phyloP scores from a whole-genome alignment of 768 basidiomycete species.

The Pulveroboletus sp. region DNA sequence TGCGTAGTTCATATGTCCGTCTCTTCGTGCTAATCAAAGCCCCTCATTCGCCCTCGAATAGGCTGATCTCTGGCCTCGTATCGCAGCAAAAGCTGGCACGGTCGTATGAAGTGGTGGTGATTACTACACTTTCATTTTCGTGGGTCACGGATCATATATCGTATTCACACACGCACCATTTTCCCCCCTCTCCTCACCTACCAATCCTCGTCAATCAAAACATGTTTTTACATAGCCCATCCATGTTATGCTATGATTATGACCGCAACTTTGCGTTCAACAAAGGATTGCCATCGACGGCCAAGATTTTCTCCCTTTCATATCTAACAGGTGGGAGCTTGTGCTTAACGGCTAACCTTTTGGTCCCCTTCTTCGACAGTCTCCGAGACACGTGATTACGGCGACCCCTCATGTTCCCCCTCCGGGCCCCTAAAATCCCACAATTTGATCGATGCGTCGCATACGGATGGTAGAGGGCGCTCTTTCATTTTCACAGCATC shows the following conservation, averaged over 20 bases:
- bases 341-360: neutral
- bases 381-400: too few relatives aligned
- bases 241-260: slow-evolving; percentile 19
- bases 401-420: neutral
- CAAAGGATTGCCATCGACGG: neutral
- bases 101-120: slow-evolving; percentile 64
- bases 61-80: slow-evolving; percentile 99
- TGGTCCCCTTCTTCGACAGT: neutral
- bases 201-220: neutral
- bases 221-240: slow-evolving; percentile 16
- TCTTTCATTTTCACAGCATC: slow-evolving; percentile 7
- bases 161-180: neutral
- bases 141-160: slow-evolving; percentile 5
- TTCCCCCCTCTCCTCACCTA: neutral
- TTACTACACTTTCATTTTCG: slow-evolving; percentile 2
- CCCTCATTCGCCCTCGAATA: slow-evolving; percentile 24
- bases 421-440: slow-evolving; percentile 17
- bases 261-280: slow-evolving; percentile 7
- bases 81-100: slow-evolving; percentile 97
- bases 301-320: neutral
- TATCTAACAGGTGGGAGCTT: neutral
- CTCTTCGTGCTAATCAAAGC: neutral
- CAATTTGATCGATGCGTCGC: slow-evolving; percentile 26
- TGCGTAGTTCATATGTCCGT: slow-evolving; percentile 24
- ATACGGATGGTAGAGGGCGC: slow-evolving; percentile 15